phyloP scores from a whole-genome alignment of 345 rosid species.

The Eucalyptus erythrocorys region DNA sequence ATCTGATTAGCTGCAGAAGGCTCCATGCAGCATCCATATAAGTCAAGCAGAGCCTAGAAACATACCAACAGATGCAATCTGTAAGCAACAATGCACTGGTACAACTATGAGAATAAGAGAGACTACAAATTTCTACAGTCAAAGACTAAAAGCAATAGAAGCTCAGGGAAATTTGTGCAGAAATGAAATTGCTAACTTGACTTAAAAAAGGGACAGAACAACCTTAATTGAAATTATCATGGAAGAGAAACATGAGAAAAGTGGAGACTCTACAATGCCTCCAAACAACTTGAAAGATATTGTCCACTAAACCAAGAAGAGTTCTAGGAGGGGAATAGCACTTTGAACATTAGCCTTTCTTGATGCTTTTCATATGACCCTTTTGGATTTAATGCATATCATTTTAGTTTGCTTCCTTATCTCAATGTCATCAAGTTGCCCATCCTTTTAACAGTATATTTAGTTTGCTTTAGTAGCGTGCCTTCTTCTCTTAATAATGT shows the following conservation, averaged over 20 bases:
- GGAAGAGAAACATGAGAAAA: not conserved
- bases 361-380: not conserved
- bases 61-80: not conserved
- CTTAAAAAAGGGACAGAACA: not conserved
- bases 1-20: conserved; percentile 42
- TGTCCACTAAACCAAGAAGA: not conserved
- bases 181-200: not conserved
- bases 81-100: not conserved
- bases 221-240: not conserved
- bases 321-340: not conserved
- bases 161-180: not conserved
- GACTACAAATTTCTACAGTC: not conserved
- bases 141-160: not conserved
- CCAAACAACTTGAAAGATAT: not conserved
- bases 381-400: not conserved
- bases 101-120: not conserved
- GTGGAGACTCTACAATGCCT: not conserved
- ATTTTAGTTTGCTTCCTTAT: not conserved
- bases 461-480: not conserved
- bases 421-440: not conserved
- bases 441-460: not conserved
- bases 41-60: conserved; percentile 45
- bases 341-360: not conserved
- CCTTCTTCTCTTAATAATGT: not conserved
- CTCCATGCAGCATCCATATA: conserved; percentile 62